phyloP scores from a whole-genome alignment of 2,329 filamentous ascomycete genomes.

The Nakataea oryzae region DNA sequence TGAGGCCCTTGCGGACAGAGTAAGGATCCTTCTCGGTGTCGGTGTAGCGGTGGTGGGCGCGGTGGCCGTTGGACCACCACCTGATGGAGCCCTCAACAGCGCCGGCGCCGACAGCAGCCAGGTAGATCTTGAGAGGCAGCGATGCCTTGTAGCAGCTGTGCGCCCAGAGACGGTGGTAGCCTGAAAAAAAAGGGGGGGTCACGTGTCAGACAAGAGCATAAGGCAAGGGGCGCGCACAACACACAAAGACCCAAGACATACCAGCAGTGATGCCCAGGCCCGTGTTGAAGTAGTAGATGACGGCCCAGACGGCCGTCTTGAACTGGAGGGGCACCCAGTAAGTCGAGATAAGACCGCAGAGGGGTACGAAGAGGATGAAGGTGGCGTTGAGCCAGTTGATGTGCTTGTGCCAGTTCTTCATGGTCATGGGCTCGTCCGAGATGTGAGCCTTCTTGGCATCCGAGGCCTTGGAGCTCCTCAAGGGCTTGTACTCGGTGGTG shows the following conservation, averaged over 20 bases:
- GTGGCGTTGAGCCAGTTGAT: slow-evolving; percentile 87
- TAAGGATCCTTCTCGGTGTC: slow-evolving; percentile 90
- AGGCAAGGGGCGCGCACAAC: too few relatives aligned
- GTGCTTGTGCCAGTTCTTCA: slow-evolving; percentile 80
- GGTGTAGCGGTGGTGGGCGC: slow-evolving; percentile 84
- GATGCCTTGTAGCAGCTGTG: slow-evolving; percentile 75
- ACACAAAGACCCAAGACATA: slow-evolving; percentile 25
- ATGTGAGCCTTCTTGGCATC: slow-evolving; percentile 70
- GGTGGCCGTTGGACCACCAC: slow-evolving; percentile 84
- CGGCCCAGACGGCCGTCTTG: slow-evolving; percentile 63
- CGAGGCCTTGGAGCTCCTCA: slow-evolving; percentile 31
- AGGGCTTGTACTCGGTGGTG: slow-evolving; percentile 44
- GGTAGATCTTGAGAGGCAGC: slow-evolving; percentile 67
- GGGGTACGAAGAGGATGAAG: slow-evolving; percentile 68
- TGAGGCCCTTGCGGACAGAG: slow-evolving; percentile 77
- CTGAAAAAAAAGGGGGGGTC: slow-evolving; percentile 18
- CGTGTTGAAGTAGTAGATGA: slow-evolving; percentile 76
- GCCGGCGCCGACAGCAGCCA: slow-evolving; percentile 71
- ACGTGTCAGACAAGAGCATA: too few relatives aligned
- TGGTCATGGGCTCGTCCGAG: slow-evolving; percentile 70
- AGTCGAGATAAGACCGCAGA: slow-evolving; percentile 61
- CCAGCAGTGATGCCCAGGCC: slow-evolving; percentile 71
- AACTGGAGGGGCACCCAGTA: slow-evolving; percentile 67
- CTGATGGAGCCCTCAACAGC: slow-evolving; percentile 78
- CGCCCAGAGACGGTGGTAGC: slow-evolving; percentile 78